Evolutionary conservation across 768 basidiomycete genomes (phyloP), one percentile per base, ranked within the genome.

Genomic region (Pleurotus pulmonarius): DNA sequence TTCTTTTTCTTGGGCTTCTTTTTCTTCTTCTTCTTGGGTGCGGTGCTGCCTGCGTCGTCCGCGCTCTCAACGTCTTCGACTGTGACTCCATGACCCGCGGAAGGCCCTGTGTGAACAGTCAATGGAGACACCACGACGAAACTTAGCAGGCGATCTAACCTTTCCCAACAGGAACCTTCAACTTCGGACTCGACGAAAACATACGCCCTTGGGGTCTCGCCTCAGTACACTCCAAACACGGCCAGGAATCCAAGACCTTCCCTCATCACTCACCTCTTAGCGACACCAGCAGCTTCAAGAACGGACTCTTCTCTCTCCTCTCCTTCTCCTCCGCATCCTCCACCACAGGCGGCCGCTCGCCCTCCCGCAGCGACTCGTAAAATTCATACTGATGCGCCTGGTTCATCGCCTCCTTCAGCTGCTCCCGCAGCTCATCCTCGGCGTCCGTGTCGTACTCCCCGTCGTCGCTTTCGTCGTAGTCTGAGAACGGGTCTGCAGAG

Each of bases 1-100:
- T 82, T 84, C 70, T 86, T 89, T 67, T 89, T 91, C 74, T 87
- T 90, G 18, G 79, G 71, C 62, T 88, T 89, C 70, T 87, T 87
- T 68, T 86, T 86, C 69, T 90, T 88, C 68, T 88, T 90, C 75
- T 88, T 90, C 75, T 75, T 70, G 1, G 68, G 47, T 1, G 73
- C 62, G 68, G 47, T 2, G 72, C 62, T 0, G 66, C 46, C 25
- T 64, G 54, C 70, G 3, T 78, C 79, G 34, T 83, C 86, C 64
- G 87, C 88, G 48, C 90, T 90, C 49, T 88, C 86, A 0, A 82
- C 85, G 41, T 92, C 88, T 63, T 90, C 89, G 7, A 87, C 76
- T 0, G 86, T 87, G 12, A 80, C 75, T 63, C 74, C 77, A 49
- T 70, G 71, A 58, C 69, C 75, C 5, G 51, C 16, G 6, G n/a